A percentile compares a stretch with the other conserved stretches of the same genome.
These are phyloP conservation scores for Stereum hirsutum DNA, from an alignment of 1,284 basidiomycete genomes.

Conservation along the genomic window DNA sequence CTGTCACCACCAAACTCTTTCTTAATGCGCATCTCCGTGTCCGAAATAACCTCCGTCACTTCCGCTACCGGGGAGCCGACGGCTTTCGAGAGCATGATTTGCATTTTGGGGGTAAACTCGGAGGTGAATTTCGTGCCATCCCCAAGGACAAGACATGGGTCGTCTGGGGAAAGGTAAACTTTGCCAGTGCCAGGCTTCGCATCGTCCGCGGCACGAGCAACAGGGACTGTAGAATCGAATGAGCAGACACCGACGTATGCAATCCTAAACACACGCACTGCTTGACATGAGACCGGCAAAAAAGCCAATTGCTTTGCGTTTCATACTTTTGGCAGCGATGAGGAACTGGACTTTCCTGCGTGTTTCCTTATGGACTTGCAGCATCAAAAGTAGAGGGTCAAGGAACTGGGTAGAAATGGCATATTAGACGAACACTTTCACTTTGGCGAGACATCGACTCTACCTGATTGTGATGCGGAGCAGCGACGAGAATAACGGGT, in stretches of 20 bases:
- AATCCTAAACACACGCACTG: slow-evolving; percentile 49
- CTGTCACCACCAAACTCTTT: slow-evolving; percentile 83
- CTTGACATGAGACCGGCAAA: slow-evolving; percentile 84
- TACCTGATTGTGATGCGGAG: slow-evolving; percentile 95
- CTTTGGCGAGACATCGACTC: slow-evolving; percentile 3
- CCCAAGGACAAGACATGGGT: slow-evolving; percentile 76
- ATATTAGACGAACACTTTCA: not conserved
- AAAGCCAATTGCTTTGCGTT: slow-evolving; percentile 74
- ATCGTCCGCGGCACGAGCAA: slow-evolving; percentile 86
- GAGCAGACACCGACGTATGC: slow-evolving; percentile 5
- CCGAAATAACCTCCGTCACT: slow-evolving; percentile 84
- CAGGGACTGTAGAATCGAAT: slow-evolving; percentile 60
- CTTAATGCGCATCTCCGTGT: slow-evolving; percentile 81
- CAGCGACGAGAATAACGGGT: slow-evolving; percentile 93
- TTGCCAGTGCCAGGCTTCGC: slow-evolving; percentile 75
- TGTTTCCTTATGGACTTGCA: slow-evolving; percentile 84
- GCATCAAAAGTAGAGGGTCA: slow-evolving; percentile 84
- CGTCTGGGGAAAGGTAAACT: slow-evolving; percentile 65
- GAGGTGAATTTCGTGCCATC: slow-evolving; percentile 72
- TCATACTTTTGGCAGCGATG: slow-evolving; percentile 90
- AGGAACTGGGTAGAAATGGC: slow-evolving; percentile 62
- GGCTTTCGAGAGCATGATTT: slow-evolving; percentile 84
- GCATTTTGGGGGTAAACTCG: slow-evolving; percentile 76
- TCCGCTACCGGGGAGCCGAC: slow-evolving; percentile 76
- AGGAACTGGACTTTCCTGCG: slow-evolving; percentile 83